Evolutionary conservation across 176 grass and related monocot genomes (phyloP), one percentile per base, ranked within the genome.

Genomic region (Puya raimondii): DNA sequence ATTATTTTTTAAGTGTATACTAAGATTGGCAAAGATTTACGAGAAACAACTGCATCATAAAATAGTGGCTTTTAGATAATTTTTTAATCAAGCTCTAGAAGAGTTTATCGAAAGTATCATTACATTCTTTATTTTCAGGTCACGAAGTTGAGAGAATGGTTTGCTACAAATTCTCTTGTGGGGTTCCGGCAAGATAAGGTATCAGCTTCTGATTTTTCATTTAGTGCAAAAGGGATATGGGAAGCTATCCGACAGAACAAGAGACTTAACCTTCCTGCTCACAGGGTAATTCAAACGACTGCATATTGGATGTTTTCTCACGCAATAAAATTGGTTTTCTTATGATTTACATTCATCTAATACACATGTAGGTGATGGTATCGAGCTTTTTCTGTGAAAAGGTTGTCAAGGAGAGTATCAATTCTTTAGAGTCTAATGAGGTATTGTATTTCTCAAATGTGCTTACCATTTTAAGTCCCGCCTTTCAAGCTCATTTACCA

Each of bases 171-270:
- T 27, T n/a, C 18, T 47, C 48, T 69, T 69, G 66, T 69, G 16
- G 66, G 66, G 66, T 33, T 69, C 23, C 66, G 48, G 15, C 66
- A 69, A 48, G 29, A 69, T 13, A 69, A 69, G 66, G 23, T 69
- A 6, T 16, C 23, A 9, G 11, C 66, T 69, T 27, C 66, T 10
- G 66, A 8, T 8, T 69, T 69, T 69, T 69, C 66, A 9, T 42
- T 11, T 13, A 69, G 66, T 48, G 26, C 11, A 69, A 10, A 69
- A 8, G 23, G 14, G 15, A 10, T 69, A 13, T 69, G 66, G 66
- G 23, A 69, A 48, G 9, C 27, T 6, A 69, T 69, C 23, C 23
- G 10, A 33, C 66, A 27, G 6, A 69, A 69, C 66, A 69, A 69
- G 66, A 4, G 48, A 48, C 66, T 69, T 48, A 21, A 69, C 48